These are phyloP conservation scores for Vitrella brassicaformis DNA, from an alignment of 73 alveolate species.

Conservation along the genomic window DNA sequence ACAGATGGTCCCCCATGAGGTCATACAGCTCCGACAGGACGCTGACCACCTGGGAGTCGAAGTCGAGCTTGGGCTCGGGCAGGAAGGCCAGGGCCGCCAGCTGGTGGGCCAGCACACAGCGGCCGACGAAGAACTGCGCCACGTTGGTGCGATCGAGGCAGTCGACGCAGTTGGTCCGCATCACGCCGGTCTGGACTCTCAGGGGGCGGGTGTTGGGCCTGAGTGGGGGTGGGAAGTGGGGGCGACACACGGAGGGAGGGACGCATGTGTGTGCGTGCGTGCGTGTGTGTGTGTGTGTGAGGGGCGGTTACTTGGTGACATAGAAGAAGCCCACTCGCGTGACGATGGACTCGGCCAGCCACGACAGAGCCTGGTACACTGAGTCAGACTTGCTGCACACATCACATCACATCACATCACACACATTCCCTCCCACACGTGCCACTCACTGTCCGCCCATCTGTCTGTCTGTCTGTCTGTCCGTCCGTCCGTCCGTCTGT, in stretches of 20 bases:
- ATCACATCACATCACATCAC: too few species aligned
- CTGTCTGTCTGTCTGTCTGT: too few species aligned
- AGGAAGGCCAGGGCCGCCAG: constrained; percentile 16
- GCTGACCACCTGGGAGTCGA: constrained; percentile 20
- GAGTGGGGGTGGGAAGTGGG: too few species aligned
- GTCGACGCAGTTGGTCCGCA: constrained; percentile 84
- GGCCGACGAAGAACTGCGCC: constrained; percentile 50
- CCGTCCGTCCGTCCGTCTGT: too few species aligned
- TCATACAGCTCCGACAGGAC: constrained; percentile 27
- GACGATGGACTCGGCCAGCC: constrained; percentile 5
- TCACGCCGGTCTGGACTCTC: constrained; percentile 67
- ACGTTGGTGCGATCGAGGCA: constrained; percentile 88
- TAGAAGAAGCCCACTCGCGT: constrained; percentile 5
- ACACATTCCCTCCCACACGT: too few species aligned
- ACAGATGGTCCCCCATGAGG: constrained; percentile 34
- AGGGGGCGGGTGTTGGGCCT: constrained; percentile 42
- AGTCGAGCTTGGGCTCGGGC: constrained; percentile 29
- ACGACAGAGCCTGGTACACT: too few species aligned
- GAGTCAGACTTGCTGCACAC: too few species aligned
- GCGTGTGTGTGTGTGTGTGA: too few species aligned
- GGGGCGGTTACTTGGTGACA: too few species aligned
- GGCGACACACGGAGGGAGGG: too few species aligned
- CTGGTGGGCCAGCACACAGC: constrained; percentile 28
- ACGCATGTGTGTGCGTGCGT: too few species aligned
- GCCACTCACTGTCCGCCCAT: too few species aligned